Evolutionary conservation across 1,139 yeast genomes (phyloP).

Genomic region (Chernovozyma aurita): DNA sequence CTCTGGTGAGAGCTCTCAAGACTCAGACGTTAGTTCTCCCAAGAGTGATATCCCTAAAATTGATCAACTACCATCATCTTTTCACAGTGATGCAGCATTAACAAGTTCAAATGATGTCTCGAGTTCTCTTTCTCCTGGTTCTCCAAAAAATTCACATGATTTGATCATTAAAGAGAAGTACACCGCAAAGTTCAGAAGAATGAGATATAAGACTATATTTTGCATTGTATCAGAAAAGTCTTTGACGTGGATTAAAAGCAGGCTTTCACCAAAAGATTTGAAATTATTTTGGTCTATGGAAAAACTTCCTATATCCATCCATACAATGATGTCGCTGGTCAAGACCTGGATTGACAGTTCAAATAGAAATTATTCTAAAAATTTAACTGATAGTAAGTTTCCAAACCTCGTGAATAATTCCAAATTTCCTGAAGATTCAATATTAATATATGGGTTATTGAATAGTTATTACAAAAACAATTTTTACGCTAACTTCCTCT

Average conservation of each 20-base stretch:
- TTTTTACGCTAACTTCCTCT: conserved; percentile 9
- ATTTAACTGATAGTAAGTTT: neutral
- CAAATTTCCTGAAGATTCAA: conserved; percentile 17
- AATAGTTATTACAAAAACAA: conserved; percentile 10
- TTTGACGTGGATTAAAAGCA: conserved; percentile 12
- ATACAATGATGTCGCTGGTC: conserved; percentile 5
- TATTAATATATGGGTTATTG: conserved; percentile 13
- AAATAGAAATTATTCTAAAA: neutral
- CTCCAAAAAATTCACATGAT: neutral
- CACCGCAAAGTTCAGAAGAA: conserved; percentile 1
- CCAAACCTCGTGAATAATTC: conserved; percentile 1
- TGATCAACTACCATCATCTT: no score
- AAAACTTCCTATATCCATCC: conserved; percentile 2
- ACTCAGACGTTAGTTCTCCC: no score
- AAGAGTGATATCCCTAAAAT: no score
- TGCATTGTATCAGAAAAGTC: conserved; percentile 16
- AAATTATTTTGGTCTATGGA: conserved; percentile 6
- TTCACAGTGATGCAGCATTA: no score
- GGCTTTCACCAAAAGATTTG: conserved; percentile 6
- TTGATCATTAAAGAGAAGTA: neutral
- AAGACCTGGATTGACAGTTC: conserved; percentile 7
- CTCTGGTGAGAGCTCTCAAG: no score
- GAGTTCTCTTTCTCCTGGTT: neutral
- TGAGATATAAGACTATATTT: conserved; percentile 6
- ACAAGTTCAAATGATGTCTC: no score